Evolutionary conservation across 805 yeast genomes (phyloP), one percentile per base, ranked within the genome.

Genomic region (Zygosaccharomyces bisporus): DNA sequence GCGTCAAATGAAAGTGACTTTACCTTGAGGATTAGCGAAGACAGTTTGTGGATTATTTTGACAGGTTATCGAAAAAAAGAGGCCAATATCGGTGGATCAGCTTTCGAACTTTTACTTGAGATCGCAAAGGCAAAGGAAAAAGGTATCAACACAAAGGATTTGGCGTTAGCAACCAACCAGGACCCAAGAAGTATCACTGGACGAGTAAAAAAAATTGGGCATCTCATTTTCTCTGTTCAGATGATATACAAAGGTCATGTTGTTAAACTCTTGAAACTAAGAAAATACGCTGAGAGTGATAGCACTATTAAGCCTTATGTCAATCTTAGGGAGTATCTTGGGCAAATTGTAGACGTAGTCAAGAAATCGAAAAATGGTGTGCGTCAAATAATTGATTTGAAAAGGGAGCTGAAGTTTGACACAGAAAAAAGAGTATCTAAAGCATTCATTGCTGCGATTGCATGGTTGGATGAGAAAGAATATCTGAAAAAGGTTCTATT

Each of bases 161-260:
- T 84, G 46, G 75, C 81, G 2, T 65, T 67, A 32, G 69, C 65
- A 14, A 76, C 89, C 0, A 76, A 76, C 6, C 93, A 84, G 61
- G 93, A 84, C 54, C 76, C 81, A 13, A 71, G 91, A 50, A 81
- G 89, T 46, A 68, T 83, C 32, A 80, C 89, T 0, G 70, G 79
- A 1, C 70, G 93, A 52, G 67, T 83, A 41, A 79, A 76, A 53
- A 71, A 72, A 34, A 64, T 84, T 14, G 77, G 70, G 29, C 77
- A 76, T 16, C 62, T 80, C 13, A 73, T 81, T 4, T 64, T 64
- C 17, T 77, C 72, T 40, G 50, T 52, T 1, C 69, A 62, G 36
- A 52, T 73, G 17, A 48, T 71, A 19, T 64, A 65, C 24, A 64
- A 74, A 27, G 75, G 79, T 2, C 77, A 74, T 44, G 76, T 74